Evolutionary conservation across 2,329 filamentous ascomycete species (phyloP).

Genomic region (Microdochium bolleyi): DNA sequence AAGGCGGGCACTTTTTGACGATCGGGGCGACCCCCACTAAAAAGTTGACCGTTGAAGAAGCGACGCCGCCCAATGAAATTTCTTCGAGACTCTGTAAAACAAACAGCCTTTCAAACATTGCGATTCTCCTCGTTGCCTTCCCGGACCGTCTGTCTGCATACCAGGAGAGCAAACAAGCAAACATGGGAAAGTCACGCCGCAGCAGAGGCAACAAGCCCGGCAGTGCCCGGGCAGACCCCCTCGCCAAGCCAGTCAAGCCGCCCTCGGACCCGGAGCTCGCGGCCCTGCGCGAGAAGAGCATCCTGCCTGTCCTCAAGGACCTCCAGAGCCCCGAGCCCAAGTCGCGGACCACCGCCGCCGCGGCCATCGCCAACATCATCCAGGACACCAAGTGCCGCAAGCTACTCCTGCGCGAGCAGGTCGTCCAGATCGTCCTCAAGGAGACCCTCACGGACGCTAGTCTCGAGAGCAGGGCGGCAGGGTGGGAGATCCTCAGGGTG

Average conservation of each 20-base stretch:
- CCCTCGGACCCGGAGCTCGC: conserved; percentile 56
- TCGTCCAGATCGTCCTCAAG: conserved; percentile 54
- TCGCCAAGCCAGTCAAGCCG: conserved; percentile 50
- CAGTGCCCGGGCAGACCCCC: conserved; percentile 43
- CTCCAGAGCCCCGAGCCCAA: conserved; percentile 51
- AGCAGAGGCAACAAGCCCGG: conserved; percentile 34
- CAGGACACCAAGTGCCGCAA: conserved; percentile 56
- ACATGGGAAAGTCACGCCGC: conserved; percentile 54
- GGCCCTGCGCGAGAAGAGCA: conserved; percentile 53
- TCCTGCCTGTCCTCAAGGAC: conserved; percentile 54
- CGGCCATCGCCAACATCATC: conserved; percentile 53
- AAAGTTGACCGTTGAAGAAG: conserved; percentile 1
- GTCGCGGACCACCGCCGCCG: conserved; percentile 50
- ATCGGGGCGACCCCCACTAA: not conserved
- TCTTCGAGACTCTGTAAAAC: not conserved
- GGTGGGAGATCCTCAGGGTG: conserved; percentile 59
- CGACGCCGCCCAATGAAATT: not conserved
- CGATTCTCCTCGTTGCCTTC: not conserved
- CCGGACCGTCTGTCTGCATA: not conserved
- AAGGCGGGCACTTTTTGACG: too few species aligned
- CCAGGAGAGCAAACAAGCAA: conserved; percentile 6
- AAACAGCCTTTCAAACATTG: conserved; percentile 6
- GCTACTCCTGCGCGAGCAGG: conserved; percentile 56
- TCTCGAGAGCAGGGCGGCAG: conserved; percentile 55
- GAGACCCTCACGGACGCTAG: conserved; percentile 57